These are phyloP conservation scores for Theileria parva DNA, from an alignment of 169 alveolate species.

Conservation along the genomic window DNA sequence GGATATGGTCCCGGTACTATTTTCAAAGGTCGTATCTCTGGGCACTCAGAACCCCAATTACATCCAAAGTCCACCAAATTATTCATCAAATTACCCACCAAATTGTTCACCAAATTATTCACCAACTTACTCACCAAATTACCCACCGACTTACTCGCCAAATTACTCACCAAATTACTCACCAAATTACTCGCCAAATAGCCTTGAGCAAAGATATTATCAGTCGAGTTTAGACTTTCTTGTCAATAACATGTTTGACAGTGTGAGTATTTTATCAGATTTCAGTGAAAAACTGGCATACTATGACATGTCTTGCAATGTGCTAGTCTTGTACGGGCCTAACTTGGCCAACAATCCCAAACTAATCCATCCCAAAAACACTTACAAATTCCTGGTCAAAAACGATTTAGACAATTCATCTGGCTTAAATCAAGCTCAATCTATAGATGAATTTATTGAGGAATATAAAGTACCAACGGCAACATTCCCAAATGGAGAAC, in stretches of 20 bases:
- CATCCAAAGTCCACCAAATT: background rate
- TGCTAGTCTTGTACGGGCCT: slow-evolving; percentile 45
- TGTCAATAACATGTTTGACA: background rate
- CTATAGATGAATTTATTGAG: slow-evolving; percentile 13
- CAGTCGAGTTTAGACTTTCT: background rate
- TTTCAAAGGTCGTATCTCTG: slow-evolving; percentile 5
- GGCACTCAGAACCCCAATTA: background rate
- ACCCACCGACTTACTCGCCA: background rate
- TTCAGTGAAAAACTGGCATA: background rate
- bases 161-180: background rate
- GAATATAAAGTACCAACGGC: slow-evolving; percentile 36
- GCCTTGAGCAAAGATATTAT: background rate
- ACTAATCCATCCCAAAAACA: slow-evolving; percentile 12
- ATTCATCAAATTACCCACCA: background rate
- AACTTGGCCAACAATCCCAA: slow-evolving; percentile 49
- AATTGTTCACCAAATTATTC: background rate
- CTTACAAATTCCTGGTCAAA: background rate
- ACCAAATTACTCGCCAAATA: background rate
- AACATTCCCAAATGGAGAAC: slow-evolving; percentile 53
- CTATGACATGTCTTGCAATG: slow-evolving; percentile 22
- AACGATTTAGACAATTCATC: background rate
- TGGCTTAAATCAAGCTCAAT: slow-evolving; percentile 22
- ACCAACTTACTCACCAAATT: background rate
- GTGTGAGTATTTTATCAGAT: background rate
- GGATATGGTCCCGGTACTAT: slow-evolving; percentile 6